Evolutionary conservation across 495 filamentous ascomycete species (phyloP), one percentile per base, ranked within the genome.

Genomic region (Neurospora sp.): DNA sequence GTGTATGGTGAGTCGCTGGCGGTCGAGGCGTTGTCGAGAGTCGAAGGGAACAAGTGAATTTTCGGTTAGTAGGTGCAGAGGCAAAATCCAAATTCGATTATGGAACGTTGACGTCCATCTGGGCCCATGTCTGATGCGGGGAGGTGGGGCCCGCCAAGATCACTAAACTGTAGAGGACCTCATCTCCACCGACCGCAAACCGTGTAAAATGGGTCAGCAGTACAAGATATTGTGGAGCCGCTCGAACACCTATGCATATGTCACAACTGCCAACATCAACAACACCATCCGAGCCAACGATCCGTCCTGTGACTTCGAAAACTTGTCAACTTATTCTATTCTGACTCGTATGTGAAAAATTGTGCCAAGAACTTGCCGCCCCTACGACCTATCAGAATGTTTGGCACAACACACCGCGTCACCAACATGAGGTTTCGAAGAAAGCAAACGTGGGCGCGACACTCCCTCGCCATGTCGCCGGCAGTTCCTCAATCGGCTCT

Each of bases 401-500:
- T 8, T 35, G 14, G 53, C 53, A 18, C 27, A 18, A 18, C 27
- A 8, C 11, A 35, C 12, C 53, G 35, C 53, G 53, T 61, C 27
- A 35, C 53, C 53, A 61, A 61, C 53, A 16, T 22, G 22, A 8
- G 5, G 27, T 35, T 8, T 18, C 27, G 1, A 35, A 18, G 14
- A 35, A 18, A 18, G 1, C 9, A 2, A 9, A 9, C 53, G 4
- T 9, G 4, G 2, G 27, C 35, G 53, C 2, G 53, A 61, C 53
- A 61, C 53, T 61, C 53, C 5, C 27, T 61, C 12, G 1, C 0
- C 0, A 35, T 0, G 16, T 18, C 14, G 14, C 12, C 2, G 2
- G 6, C 0, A 9, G 2, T 0, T 0, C 14, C 53, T 61, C 22
- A 0, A 4, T 16, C 22, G 31, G 0, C 22, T 1, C n/a, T n/a